Conservation (phyloP, 768 basidiomycete genomes). For the Crucibulum laeve region DNA sequence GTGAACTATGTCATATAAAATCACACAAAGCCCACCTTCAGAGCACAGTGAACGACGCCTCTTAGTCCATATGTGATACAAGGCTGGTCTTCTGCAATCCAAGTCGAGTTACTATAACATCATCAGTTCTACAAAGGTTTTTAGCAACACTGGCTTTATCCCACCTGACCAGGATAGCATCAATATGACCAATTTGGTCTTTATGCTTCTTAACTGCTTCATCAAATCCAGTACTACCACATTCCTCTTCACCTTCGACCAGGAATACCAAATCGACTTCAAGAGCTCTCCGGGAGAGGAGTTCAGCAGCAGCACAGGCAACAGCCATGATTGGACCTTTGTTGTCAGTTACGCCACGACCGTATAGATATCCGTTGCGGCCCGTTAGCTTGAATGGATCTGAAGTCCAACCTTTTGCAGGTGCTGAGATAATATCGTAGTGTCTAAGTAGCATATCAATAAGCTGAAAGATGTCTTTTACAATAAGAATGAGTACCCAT, state of each 20-base stretch:
- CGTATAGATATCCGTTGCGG: conserved; percentile 86
- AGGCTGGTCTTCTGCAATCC: conserved; percentile 90
- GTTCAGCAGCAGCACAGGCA: conserved; percentile 83
- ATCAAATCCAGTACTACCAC: conserved; percentile 83
- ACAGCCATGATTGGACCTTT: conserved; percentile 93
- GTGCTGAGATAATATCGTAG: conserved; percentile 94
- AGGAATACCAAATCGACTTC: conserved; percentile 86
- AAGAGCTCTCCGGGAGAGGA: conserved; percentile 68
- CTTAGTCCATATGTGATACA: conserved; percentile 95
- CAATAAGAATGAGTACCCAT: conserved; percentile 54
- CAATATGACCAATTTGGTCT: conserved; percentile 88
- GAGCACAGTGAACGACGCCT: conserved; percentile 85
- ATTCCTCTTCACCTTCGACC: conserved; percentile 96
- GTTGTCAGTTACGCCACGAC: conserved; percentile 89
- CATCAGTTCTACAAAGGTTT: conserved; percentile 3
- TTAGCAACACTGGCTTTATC: conserved; percentile 1
- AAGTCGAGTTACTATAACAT: conserved; percentile 78
- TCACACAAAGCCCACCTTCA: conserved; percentile 47
- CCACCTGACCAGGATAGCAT: conserved; percentile 86
- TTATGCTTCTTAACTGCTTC: conserved; percentile 75
- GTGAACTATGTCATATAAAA: background rate
- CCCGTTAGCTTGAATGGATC: conserved; percentile 83
- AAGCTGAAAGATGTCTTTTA: background rate
- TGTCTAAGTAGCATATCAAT: conserved; percentile 48
- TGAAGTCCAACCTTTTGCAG: conserved; percentile 68